Evolutionary conservation across 2,329 filamentous ascomycete species (phyloP), one percentile per base, ranked within the genome.

Genomic region (Alternaria angustiovoidea): DNA sequence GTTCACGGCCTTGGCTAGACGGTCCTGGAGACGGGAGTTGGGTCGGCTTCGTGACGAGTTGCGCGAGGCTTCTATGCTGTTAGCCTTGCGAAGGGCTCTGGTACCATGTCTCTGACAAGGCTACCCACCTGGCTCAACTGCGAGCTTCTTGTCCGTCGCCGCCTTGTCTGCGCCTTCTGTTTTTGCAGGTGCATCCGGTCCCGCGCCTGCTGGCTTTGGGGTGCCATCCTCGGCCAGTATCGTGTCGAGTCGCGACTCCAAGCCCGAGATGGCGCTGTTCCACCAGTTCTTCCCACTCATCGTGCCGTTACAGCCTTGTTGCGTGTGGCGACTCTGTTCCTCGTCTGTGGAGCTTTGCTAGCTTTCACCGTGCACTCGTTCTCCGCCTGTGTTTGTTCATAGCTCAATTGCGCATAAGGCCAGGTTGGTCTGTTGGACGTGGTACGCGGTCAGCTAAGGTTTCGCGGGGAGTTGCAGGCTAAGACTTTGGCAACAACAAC

Each of bases 241-340:
- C 51, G 88, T 94, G 78, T 99, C 95, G 61, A 99, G 86, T 43
- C 92, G 89, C 61, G 94, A 96, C 81, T 99, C 95, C 59, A 99
- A 91, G 62, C 94, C 94, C 55, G 94, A 93, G 62, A 98, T 93
- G 65, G 94, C 94, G 79, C 94, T 92, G 66, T 93, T 71, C 67
- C 67, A 72, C 75, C 63, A 78, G 67, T 66, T 65, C 55, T 73
- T 71, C 26, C 69, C 68, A 57, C 74, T 77, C 70, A 76, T 75
- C 7, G 9, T 55, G 38, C 30, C 30, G 28, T 52, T 71, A 54
- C 18, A 41, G 34, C 42, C 24, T 55, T 48, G 11, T 28, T 22
- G 43, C 42, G 22, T 44, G 34, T 53, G 7, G 22, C 28, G 36
- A 48, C 51, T 44, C 38, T 30, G 56, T 42, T 44, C 36, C 18